Evolutionary conservation across 257 asterid species (phyloP), one percentile per base, ranked within the genome.

Genomic region (Fraxinus americana): DNA sequence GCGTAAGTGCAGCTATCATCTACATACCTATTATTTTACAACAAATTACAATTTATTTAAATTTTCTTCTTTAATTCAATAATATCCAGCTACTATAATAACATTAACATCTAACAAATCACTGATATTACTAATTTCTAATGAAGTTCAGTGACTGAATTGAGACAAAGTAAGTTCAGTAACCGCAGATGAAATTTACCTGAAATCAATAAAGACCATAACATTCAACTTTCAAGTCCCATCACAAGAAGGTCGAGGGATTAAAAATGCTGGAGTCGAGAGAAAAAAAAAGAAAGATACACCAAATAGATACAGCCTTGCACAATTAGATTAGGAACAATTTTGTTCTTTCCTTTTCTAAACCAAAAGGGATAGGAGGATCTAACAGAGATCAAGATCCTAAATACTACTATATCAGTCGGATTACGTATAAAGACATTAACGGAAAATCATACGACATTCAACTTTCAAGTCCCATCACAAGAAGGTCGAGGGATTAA

Each of bases 361-460:
- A 41, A 61, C 8, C 29, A 43, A 35, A 29, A 63, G 79, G 81
- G 13, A 41, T 41, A 41, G 14, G 48, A 10, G 2, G 87, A 80
- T 76, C 77, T 75, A 75, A 78, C 48, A 50, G 48, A 79, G 21
- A 82, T 68, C 81, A 73, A 77, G 79, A 78, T 72, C 86, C 84
- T 61, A 57, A 66, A 71, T 68, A 63, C 79, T 77, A 57, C 13
- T 4, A 77, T 71, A 73, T 73, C 78, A 75, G 67, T n/a, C 48
- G 45, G 71, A 61, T 41, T 21, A 75, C 70, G 73, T 68, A 61
- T 73, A 34, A 61, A 74, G 50, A n/a, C 32, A 67, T 32, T 75
- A 70, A 54, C 66, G 19, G 73, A 52, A 73, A 75, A 78, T 9
- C 4, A 45, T 13, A 4, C 16, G 5, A 43, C 4, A 11, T 43